These are phyloP conservation scores for Pseudozyma tsukubaensis DNA, from an alignment of 1,284 basidiomycete species.

Conservation along the genomic window DNA sequence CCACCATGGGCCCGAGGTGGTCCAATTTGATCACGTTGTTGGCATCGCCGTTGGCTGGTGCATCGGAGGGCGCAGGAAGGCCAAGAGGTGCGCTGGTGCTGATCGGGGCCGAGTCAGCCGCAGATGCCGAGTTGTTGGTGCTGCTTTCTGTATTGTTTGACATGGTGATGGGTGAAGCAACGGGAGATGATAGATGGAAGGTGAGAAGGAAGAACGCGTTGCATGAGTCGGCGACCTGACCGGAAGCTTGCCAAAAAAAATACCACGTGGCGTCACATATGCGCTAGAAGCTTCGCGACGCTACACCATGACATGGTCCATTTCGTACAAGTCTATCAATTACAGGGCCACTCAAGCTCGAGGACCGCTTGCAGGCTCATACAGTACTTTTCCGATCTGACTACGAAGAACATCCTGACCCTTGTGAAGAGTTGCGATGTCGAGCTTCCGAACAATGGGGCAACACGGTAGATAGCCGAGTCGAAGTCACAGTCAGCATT, in stretches of 20 bases:
- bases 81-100: conserved; percentile 17
- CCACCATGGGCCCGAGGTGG: conserved; percentile 58
- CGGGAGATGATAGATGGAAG: neutral
- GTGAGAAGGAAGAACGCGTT: neutral
- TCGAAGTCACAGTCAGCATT: neutral
- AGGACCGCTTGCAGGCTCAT: too few species aligned
- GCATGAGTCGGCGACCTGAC: conserved; percentile 3
- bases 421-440: too few species aligned
- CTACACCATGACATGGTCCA: too few species aligned
- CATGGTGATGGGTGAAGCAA: conserved; percentile 8
- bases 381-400: too few species aligned
- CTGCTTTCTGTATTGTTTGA: conserved; percentile 8
- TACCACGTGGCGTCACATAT: too few species aligned
- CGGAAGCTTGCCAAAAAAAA: conserved; percentile 11
- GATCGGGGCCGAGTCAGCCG: neutral
- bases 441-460: too few species aligned
- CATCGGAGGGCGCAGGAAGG: conserved; percentile 45
- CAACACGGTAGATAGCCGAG: neutral
- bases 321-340: too few species aligned
- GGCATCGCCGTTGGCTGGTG: conserved; percentile 10
- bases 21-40: conserved; percentile 56
- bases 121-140: neutral
- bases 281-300: too few species aligned
- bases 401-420: too few species aligned
- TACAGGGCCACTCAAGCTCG: too few species aligned